Percentiles rank a stretch among this genome's conserved stretches.
Evolutionary conservation across 805 yeast genomes (phyloP).

Genomic region (Starmerella vitae): DNA sequence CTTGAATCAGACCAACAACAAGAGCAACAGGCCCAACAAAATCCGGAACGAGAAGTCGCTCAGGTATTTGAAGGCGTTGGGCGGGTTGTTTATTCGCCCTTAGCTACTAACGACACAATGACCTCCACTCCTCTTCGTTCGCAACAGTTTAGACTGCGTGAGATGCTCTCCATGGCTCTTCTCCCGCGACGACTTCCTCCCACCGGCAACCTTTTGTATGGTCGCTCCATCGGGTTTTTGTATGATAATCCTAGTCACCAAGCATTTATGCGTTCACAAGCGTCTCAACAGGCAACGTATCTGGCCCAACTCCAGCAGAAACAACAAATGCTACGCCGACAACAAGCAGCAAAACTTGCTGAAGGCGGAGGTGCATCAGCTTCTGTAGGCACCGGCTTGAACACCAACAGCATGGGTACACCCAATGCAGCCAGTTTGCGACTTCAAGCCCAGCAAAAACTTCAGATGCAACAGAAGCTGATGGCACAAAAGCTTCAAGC

Average conservation of each 20-base stretch:
- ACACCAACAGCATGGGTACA: slow-evolving; percentile 8
- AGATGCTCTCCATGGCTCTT: slow-evolving; percentile 79
- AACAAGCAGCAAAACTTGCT: slow-evolving; percentile 1
- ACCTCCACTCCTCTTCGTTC: slow-evolving; percentile 43
- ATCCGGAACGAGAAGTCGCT: slow-evolving; percentile 53
- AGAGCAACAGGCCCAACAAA: slow-evolving; percentile 17
- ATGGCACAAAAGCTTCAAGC: too few relatives aligned
- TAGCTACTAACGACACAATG: slow-evolving; percentile 58
- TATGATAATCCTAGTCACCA: slow-evolving; percentile 53
- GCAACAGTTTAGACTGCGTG: slow-evolving; percentile 74
- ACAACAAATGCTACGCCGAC: slow-evolving; percentile 13
- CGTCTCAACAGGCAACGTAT: slow-evolving; percentile 23
- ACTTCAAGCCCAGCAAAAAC: not conserved
- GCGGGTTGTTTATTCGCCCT: slow-evolving; percentile 39
- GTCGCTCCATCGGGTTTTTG: slow-evolving; percentile 65
- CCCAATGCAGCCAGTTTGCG: slow-evolving; percentile 2
- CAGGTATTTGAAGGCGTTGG: slow-evolving; percentile 82
- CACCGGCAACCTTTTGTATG: slow-evolving; percentile 42
- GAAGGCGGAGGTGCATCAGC: not conserved
- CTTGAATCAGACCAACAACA: slow-evolving; percentile 15
- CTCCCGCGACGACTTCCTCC: slow-evolving; percentile 37
- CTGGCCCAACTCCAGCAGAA: slow-evolving; percentile 18
- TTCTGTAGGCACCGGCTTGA: not conserved
- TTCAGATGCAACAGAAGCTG: slow-evolving; percentile 1
- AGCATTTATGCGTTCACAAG: slow-evolving; percentile 26